These are phyloP conservation scores for Teunomyces tritomae DNA, from an alignment of 805 yeast species.

Conservation along the genomic window DNA sequence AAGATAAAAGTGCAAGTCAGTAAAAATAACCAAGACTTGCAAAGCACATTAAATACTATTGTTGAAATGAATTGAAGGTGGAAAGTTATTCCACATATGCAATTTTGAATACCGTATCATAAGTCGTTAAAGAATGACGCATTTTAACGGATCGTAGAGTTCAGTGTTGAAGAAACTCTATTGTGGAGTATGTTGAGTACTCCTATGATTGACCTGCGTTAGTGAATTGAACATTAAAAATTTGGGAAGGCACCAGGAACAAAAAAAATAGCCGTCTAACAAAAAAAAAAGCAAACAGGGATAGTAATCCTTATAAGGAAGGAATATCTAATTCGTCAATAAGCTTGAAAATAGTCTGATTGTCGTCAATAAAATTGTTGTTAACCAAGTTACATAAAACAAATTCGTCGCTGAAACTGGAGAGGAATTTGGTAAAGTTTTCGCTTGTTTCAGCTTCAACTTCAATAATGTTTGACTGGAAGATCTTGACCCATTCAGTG, in stretches of 20 bases:
- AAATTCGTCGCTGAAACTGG: conserved; percentile 53
- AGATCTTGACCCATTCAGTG: conserved; percentile 71
- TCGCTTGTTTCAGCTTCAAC: conserved; percentile 27
- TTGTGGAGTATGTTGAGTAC: conserved; percentile 36
- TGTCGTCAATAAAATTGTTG: conserved; percentile 65
- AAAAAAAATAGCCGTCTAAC: background rate
- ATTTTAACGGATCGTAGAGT: conserved; percentile 10
- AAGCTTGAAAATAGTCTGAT: conserved; percentile 55
- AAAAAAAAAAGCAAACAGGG: background rate
- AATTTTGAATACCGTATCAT: conserved; percentile 5
- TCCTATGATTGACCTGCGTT: conserved; percentile 19
- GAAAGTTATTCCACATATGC: conserved; percentile 8
- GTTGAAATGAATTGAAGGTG: conserved; percentile 19
- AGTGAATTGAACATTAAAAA: conserved; percentile 15
- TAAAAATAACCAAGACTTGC: conserved; percentile 2
- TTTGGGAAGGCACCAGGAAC: conserved; percentile 1
- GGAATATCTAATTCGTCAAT: conserved; percentile 34
- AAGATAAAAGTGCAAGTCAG: conserved; percentile 4
- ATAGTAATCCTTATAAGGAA: background rate
- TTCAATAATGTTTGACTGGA: conserved; percentile 34
- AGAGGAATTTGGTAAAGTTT: conserved; percentile 41
- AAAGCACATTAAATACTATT: conserved; percentile 9
- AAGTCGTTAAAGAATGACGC: conserved; percentile 13
- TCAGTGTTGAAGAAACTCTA: conserved; percentile 26
- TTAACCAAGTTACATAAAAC: conserved; percentile 86